Evolutionary conservation across 2,329 filamentous ascomycete genomes (phyloP).

Genomic region (Phoma herbarum): DNA sequence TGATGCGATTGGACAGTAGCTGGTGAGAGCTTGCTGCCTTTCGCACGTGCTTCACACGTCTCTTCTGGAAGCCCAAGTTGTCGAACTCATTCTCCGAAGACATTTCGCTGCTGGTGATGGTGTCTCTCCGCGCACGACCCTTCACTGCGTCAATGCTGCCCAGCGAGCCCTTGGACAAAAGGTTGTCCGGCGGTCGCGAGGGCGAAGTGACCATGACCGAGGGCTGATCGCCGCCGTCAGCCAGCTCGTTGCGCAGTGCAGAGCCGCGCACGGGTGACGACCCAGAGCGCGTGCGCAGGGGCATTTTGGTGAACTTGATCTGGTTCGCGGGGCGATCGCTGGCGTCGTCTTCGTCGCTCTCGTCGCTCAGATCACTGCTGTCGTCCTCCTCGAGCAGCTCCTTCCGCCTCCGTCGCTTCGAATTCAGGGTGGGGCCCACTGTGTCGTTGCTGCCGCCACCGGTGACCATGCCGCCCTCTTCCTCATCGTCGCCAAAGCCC

Average conservation of each 20-base stretch:
- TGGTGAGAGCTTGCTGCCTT: constrained; percentile 64
- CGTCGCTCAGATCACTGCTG: constrained; percentile 84
- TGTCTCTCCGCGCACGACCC: constrained; percentile 75
- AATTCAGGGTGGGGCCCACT: constrained; percentile 69
- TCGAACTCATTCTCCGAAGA: constrained; percentile 85
- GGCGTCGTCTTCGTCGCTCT: constrained; percentile 81
- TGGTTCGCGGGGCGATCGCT: constrained; percentile 74
- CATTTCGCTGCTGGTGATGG: constrained; percentile 82
- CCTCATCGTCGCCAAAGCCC: constrained; percentile 74
- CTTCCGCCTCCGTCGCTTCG: constrained; percentile 71
- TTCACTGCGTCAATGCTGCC: constrained; percentile 75
- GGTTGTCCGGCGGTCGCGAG: constrained; percentile 57
- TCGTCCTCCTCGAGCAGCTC: constrained; percentile 86
- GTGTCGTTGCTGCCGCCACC: constrained; percentile 72
- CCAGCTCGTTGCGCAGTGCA: constrained; percentile 64
- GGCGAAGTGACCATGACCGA: constrained; percentile 66
- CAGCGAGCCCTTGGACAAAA: constrained; percentile 72
- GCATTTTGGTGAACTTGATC: constrained; percentile 97
- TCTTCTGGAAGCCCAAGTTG: constrained; percentile 69
- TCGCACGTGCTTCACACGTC: constrained; percentile 65
- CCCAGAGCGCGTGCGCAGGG: constrained; percentile 82
- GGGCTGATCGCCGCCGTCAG: constrained; percentile 58
- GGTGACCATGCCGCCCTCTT: constrained; percentile 74
- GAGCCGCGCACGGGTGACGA: constrained; percentile 76
- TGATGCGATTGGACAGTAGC: constrained; percentile 62